Evolutionary conservation across 148 eudicot genomes (phyloP).

Genomic region (Rhododendron ferrugineum): DNA sequence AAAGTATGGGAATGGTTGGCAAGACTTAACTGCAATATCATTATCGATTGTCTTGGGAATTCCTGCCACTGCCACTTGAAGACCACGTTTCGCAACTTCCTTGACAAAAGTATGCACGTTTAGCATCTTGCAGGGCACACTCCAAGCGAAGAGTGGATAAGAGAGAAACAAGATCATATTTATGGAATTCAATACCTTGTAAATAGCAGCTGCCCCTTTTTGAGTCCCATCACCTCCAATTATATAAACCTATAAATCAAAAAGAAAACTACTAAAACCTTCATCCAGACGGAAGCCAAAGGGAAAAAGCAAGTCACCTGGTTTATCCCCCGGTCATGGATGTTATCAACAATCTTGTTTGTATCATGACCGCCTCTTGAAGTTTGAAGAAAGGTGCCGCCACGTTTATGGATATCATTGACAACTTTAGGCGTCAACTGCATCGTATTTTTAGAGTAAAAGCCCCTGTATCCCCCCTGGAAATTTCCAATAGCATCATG

Average conservation of each 20-base stretch:
- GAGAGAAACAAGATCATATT: background rate
- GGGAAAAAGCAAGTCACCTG: slow-evolving; percentile 42
- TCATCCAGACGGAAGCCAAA: background rate
- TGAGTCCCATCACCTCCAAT: slow-evolving; percentile 72
- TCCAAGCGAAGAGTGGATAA: background rate
- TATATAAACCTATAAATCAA: slow-evolving; percentile 43
- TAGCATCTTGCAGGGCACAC: slow-evolving; percentile 12
- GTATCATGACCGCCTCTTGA: slow-evolving; percentile 91
- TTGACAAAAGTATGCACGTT: slow-evolving; percentile 17
- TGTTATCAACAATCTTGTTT: slow-evolving; percentile 84
- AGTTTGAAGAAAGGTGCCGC: slow-evolving; percentile 88
- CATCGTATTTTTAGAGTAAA: slow-evolving; percentile 76
- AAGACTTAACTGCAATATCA: slow-evolving; percentile 55
- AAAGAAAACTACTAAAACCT: background rate
- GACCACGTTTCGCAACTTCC: slow-evolving; percentile 61
- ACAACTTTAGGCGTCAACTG: slow-evolving; percentile 78
- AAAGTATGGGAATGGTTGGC: background rate
- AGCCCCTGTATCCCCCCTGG: slow-evolving; percentile 90
- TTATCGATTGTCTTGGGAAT: slow-evolving; percentile 63
- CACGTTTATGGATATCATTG: slow-evolving; percentile 85
- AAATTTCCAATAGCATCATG: slow-evolving; percentile 9
- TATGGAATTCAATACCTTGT: slow-evolving; percentile 29
- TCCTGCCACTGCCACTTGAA: slow-evolving; percentile 58
- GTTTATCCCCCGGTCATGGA: slow-evolving; percentile 85
- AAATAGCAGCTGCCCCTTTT: slow-evolving; percentile 59